Conservation (phyloP, 768 basidiomycete species). For the Strobilomyces dryophilus region DNA sequence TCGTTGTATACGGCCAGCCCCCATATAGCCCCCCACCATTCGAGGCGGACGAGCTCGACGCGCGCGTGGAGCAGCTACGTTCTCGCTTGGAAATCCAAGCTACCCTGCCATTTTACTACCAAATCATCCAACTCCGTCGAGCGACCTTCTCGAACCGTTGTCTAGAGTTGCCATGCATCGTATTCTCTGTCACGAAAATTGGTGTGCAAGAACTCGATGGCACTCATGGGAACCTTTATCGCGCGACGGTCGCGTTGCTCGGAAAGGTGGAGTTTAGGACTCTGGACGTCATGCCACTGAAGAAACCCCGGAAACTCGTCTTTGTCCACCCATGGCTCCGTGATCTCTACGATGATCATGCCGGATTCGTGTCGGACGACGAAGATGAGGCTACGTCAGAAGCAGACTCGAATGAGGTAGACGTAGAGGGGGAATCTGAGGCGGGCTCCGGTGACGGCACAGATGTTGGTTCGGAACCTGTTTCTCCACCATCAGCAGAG, state of each 20-base stretch:
- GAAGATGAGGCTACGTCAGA: neutral
- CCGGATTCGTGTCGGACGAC: neutral
- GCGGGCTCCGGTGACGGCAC: too few relatives aligned
- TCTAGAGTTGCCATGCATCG: neutral
- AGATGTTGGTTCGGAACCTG: too few relatives aligned
- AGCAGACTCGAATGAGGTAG: too few relatives aligned
- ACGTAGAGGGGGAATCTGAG: too few relatives aligned
- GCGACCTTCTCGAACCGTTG: too few relatives aligned
- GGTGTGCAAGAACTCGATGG: neutral
- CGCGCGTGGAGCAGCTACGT: neutral
- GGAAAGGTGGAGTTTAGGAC: neutral
- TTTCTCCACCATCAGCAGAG: too few relatives aligned
- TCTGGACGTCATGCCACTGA: neutral
- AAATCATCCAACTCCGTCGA: too few relatives aligned
- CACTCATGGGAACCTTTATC: neutral
- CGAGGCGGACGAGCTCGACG: neutral
- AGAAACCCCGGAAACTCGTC: neutral
- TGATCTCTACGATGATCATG: neutral
- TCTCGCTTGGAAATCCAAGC: neutral
- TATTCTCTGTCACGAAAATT: neutral
- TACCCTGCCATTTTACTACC: too few relatives aligned
- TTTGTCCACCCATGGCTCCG: constrained; percentile 5
- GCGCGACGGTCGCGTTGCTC: neutral
- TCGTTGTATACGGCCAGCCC: neutral
- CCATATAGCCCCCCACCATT: neutral